These are phyloP conservation scores for Venturia aucupariae DNA, from an alignment of 2,329 filamentous ascomycete genomes.

Conservation along the genomic window DNA sequence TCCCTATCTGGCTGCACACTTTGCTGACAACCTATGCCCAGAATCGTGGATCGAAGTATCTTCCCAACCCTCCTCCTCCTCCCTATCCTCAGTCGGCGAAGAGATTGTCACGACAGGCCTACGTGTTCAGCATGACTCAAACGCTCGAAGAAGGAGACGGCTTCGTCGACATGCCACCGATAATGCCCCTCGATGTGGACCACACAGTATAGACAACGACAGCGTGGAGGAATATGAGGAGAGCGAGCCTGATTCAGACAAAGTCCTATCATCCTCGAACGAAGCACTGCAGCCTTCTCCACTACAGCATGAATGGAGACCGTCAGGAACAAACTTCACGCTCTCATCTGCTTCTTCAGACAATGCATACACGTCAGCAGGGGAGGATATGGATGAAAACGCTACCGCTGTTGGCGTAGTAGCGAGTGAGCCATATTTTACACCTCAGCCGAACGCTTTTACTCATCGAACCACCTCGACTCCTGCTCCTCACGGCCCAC, in stretches of 20 bases:
- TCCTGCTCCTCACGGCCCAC: conserved; percentile 35
- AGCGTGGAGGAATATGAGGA: conserved; percentile 94
- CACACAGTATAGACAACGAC: background rate
- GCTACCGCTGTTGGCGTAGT: conserved; percentile 68
- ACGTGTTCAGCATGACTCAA: conserved; percentile 58
- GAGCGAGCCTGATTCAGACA: conserved; percentile 82
- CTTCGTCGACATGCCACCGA: conserved; percentile 30
- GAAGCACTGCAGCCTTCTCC: conserved; percentile 35
- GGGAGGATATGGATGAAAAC: conserved; percentile 63
- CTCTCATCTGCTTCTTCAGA: conserved; percentile 13
- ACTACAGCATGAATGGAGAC: conserved; percentile 24
- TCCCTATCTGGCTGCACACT: conserved; percentile 6
- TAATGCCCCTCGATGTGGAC: conserved; percentile 35
- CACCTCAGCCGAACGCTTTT: conserved; percentile 86
- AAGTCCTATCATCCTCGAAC: conserved; percentile 54
- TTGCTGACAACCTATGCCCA: conserved; percentile 29
- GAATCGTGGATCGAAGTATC: conserved; percentile 96
- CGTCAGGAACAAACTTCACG: conserved; percentile 11
- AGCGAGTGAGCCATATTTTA: conserved; percentile 49
- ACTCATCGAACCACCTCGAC: conserved; percentile 63
- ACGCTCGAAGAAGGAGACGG: conserved; percentile 50
- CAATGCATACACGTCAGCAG: conserved; percentile 21
- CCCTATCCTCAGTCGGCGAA: conserved; percentile 72
- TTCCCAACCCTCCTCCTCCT: conserved; percentile 89
- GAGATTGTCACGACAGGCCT: conserved; percentile 88